Evolutionary conservation across 139 green algal species (phyloP).

Genomic region (Asterochloris sp.): DNA sequence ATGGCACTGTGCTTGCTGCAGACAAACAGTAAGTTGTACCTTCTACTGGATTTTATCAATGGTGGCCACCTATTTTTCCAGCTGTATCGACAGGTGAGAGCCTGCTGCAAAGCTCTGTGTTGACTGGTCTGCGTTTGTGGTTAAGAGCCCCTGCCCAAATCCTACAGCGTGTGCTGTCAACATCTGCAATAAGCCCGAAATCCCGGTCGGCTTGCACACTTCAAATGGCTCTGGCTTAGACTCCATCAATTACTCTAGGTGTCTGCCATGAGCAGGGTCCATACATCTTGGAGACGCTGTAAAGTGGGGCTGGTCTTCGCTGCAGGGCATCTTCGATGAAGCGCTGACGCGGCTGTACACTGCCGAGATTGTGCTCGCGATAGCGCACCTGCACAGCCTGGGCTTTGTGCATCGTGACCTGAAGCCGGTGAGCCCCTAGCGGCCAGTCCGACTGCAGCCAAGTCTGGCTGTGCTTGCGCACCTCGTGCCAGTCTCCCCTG

Average conservation of each 20-base stretch:
- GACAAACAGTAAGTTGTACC: constrained; percentile 93
- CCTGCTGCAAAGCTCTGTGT: no score
- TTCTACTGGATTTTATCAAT: constrained; percentile 98
- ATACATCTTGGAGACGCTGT: neutral
- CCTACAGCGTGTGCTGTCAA: neutral
- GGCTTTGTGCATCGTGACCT: constrained; percentile 82
- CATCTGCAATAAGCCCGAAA: neutral
- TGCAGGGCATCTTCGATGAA: constrained; percentile 79
- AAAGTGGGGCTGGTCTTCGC: neutral
- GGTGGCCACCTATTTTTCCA: constrained; percentile 98
- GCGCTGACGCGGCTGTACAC: constrained; percentile 86
- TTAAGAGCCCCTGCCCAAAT: no score
- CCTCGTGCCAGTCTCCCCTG: neutral
- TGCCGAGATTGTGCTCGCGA: constrained; percentile 91
- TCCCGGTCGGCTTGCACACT: no score
- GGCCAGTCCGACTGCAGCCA: neutral
- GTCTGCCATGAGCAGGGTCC: neutral
- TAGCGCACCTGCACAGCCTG: constrained; percentile 86
- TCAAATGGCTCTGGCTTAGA: no score
- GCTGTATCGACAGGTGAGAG: constrained; percentile 75
- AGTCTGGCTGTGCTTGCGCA: neutral
- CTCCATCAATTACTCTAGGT: neutral
- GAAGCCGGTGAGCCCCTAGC: constrained; percentile 49
- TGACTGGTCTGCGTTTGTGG: no score
- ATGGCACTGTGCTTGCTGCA: constrained; percentile 31